Percentiles rank a stretch among this genome's conserved stretches.
Conservation (phyloP, 192 early-diverging fungal genomes). For the Allomyces javanicus region DNA sequence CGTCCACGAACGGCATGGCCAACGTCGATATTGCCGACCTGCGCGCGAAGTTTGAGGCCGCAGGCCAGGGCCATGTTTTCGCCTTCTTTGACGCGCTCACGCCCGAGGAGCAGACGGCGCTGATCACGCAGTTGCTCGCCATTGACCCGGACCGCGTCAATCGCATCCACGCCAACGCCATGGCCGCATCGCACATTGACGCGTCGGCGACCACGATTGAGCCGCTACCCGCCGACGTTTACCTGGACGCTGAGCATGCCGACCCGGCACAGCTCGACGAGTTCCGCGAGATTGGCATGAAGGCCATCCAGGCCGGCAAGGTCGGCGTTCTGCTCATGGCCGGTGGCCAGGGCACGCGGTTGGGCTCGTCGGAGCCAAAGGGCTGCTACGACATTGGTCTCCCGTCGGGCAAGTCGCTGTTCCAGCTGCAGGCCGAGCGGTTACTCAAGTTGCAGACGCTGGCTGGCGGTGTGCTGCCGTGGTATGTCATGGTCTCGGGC, state of each 20-base stretch:
- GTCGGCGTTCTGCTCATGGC: slow-evolving; percentile 88
- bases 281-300: slow-evolving; percentile 59
- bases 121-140: slow-evolving; percentile 42
- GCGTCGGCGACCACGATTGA: slow-evolving; percentile 23
- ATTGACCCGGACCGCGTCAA: slow-evolving; percentile 69
- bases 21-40: slow-evolving; percentile 15
- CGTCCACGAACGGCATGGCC: too few relatives aligned
- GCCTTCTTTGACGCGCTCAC: slow-evolving; percentile 52
- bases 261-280: slow-evolving; percentile 24
- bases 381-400: slow-evolving; percentile 89
- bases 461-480: slow-evolving; percentile 51
- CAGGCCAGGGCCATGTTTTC: slow-evolving; percentile 78
- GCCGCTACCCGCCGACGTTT: slow-evolving; percentile 55
- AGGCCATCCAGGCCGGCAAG: slow-evolving; percentile 63
- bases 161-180: slow-evolving; percentile 61
- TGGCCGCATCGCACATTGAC: slow-evolving; percentile 21
- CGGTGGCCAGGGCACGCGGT: slow-evolving; percentile 70
- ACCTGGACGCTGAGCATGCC: slow-evolving; percentile 28
- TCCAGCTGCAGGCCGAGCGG: slow-evolving; percentile 87
- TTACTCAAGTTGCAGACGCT: slow-evolving; percentile 67
- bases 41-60: slow-evolving; percentile 37
- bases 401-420: slow-evolving; percentile 71
- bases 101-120: slow-evolving; percentile 24
- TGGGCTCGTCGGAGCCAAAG: slow-evolving; percentile 65
- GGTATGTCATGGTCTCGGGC: slow-evolving; percentile 97